phyloP scores from a whole-genome alignment of 257 asterid genomes.

The Thymus quinquecostatus region DNA sequence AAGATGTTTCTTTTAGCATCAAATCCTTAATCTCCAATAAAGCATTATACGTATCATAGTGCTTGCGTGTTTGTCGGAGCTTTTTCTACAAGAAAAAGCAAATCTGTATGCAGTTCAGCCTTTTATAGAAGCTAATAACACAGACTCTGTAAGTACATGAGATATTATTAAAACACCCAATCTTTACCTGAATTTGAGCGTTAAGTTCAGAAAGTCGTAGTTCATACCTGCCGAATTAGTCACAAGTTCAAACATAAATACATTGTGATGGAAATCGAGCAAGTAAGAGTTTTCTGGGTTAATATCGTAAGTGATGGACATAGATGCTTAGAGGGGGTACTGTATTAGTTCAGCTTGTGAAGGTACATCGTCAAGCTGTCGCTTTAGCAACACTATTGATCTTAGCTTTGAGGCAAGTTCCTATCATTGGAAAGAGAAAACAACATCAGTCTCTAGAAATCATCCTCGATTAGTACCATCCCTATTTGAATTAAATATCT shows the following conservation, averaged over 20 bases:
- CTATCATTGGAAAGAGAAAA: constrained; percentile 35
- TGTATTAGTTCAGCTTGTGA: constrained; percentile 78
- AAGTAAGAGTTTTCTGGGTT: background rate
- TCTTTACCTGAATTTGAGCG: constrained; percentile 68
- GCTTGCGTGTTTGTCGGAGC: constrained; percentile 65
- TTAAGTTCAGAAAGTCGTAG: constrained; percentile 77
- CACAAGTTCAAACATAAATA: constrained; percentile 15
- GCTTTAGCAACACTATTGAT: constrained; percentile 54
- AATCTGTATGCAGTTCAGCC: constrained; percentile 28
- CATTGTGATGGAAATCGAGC: background rate
- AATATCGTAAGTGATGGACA: constrained; percentile 20
- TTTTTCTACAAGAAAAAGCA: constrained; percentile 52
- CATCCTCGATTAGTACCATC: background rate
- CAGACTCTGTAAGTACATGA: constrained; percentile 14
- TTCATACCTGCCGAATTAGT: constrained; percentile 66
- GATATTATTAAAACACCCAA: constrained; percentile 11
- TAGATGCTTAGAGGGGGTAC: constrained; percentile 50
- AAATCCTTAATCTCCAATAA: constrained; percentile 77
- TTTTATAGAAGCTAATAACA: constrained; percentile 26
- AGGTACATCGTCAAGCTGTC: constrained; percentile 70
- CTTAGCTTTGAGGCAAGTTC: constrained; percentile 67
- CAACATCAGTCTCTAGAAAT: constrained; percentile 14
- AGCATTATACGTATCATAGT: constrained; percentile 82
- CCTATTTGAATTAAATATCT: background rate
- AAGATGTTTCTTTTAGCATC: constrained; percentile 85